phyloP scores from a whole-genome alignment of 1,139 yeast genomes.

The Debaryomyces coudertii region DNA sequence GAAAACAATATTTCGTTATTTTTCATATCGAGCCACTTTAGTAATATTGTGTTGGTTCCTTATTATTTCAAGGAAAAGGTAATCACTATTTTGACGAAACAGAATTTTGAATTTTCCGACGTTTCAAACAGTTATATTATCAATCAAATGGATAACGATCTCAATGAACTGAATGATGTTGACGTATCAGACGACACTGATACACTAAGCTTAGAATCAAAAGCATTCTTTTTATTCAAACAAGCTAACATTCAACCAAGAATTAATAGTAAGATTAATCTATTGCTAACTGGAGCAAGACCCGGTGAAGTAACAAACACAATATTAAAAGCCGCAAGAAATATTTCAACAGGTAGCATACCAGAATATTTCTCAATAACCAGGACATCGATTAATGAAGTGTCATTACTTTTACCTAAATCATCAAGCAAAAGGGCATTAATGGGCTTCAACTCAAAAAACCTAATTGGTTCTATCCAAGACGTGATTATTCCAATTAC shows the following conservation, averaged over 20 bases:
- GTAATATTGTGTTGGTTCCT: conserved; percentile 70
- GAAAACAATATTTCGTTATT: conserved; percentile 61
- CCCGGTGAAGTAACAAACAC: conserved; percentile 48
- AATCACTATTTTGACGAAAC: conserved; percentile 42
- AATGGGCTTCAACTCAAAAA: conserved; percentile 47
- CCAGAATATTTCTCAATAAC: conserved; percentile 64
- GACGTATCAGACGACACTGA: neutral
- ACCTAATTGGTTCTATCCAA: conserved; percentile 58
- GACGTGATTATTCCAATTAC: conserved; percentile 62
- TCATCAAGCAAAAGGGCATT: conserved; percentile 35
- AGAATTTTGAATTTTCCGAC: conserved; percentile 50
- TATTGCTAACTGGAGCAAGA: conserved; percentile 66
- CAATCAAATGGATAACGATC: conserved; percentile 9
- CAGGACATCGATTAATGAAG: conserved; percentile 53
- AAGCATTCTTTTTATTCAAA: conserved; percentile 47
- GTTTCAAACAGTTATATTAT: conserved; percentile 37
- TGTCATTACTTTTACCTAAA: conserved; percentile 58
- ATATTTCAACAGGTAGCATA: conserved; percentile 31
- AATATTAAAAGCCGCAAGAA: conserved; percentile 38
- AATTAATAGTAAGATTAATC: conserved; percentile 41
- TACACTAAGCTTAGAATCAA: conserved; percentile 11
- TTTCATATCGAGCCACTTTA: conserved; percentile 66
- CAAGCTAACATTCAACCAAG: conserved; percentile 47
- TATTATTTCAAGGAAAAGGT: conserved; percentile 46
- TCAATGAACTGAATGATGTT: conserved; percentile 1